phyloP scores from a whole-genome alignment of 2,329 filamentous ascomycete species.

The Dendryphion nanum region DNA sequence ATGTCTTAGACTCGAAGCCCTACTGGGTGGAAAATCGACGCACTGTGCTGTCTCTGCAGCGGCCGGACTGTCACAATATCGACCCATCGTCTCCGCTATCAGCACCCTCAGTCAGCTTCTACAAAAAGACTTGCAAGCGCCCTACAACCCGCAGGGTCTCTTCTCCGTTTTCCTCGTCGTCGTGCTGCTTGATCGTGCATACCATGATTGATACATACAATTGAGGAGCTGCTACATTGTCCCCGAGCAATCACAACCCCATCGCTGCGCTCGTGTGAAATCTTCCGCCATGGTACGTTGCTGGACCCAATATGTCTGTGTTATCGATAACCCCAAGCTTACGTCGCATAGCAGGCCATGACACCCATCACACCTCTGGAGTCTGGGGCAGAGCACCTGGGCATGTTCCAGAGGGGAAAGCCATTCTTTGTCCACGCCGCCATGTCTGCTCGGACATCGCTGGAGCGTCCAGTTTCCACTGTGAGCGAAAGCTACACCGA shows the following conservation, averaged over 20 bases:
- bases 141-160: conserved; percentile 41
- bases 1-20: conserved; percentile 19
- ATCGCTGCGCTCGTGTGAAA: conserved; percentile 24
- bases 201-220: conserved; percentile 27
- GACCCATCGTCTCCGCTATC: conserved; percentile 31
- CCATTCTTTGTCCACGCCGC: conserved; percentile 57
- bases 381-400: conserved; percentile 34
- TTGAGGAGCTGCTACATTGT: conserved; percentile 3
- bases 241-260: not conserved
- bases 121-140: conserved; percentile 45
- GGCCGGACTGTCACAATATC: conserved; percentile 26
- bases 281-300: conserved; percentile 1
- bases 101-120: conserved; percentile 32
- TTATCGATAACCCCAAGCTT: conserved; percentile 16
- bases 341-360: conserved; percentile 42
- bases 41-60: conserved; percentile 36
- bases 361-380: conserved; percentile 46
- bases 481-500: conserved; percentile 80
- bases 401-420: conserved; percentile 50
- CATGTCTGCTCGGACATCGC: conserved; percentile 34
- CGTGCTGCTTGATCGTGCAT: conserved; percentile 29
- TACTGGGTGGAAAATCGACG: conserved; percentile 26
- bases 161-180: conserved; percentile 36
- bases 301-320: not conserved
- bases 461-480: conserved; percentile 64